Evolutionary conservation across 257 asterid genomes (phyloP).

Genomic region (Voacanga thouarsii): DNA sequence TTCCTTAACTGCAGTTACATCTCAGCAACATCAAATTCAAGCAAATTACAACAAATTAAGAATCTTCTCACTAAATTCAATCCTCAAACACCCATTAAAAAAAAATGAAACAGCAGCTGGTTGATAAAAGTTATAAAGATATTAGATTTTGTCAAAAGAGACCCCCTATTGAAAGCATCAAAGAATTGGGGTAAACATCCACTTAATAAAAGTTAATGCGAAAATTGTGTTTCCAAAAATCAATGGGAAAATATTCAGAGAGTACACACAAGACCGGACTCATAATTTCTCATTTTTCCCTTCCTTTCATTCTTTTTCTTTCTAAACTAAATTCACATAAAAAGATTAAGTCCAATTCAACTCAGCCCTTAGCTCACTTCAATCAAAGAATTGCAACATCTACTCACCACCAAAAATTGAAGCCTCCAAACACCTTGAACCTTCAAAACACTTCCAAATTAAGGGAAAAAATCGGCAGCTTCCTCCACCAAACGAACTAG

Average conservation of each 20-base stretch:
- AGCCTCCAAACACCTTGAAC: slow-evolving; percentile 1
- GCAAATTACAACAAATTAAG: neutral
- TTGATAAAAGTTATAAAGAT: neutral
- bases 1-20: neutral
- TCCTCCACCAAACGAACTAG: slow-evolving; percentile 2
- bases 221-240: neutral
- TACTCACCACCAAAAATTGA: neutral
- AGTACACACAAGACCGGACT: neutral
- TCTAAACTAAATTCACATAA: neutral
- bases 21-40: neutral
- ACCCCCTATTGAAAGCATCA: neutral
- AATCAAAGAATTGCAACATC: neutral
- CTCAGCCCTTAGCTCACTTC: slow-evolving; percentile 6
- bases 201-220: neutral
- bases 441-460: neutral
- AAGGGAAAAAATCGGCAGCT: neutral
- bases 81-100: neutral
- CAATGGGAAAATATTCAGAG: neutral
- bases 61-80: neutral
- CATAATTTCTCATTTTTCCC: slow-evolving; percentile 2
- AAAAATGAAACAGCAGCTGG: neutral
- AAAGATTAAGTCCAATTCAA: neutral
- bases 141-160: neutral
- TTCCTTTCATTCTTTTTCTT: neutral
- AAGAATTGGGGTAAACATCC: neutral